Evolutionary conservation across 2,329 filamentous ascomycete species (phyloP).

Genomic region (Exophiala spinifera): DNA sequence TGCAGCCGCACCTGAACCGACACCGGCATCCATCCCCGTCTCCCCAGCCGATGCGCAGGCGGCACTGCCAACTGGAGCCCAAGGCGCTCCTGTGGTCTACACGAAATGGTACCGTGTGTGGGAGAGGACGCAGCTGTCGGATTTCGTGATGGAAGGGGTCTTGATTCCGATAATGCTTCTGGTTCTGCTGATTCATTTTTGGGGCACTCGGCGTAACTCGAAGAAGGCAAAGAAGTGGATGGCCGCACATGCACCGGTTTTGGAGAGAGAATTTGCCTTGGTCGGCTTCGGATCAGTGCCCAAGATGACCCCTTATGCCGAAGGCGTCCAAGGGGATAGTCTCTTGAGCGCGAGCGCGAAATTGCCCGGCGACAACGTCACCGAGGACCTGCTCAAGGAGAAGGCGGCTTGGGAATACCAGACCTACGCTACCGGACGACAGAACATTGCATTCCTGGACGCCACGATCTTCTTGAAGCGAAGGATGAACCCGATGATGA

Average conservation of each 20-base stretch:
- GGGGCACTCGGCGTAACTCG: slow-evolving; percentile 77
- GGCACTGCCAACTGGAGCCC: slow-evolving; percentile 37
- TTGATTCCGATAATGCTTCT: slow-evolving; percentile 73
- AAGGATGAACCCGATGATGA: slow-evolving; percentile 75
- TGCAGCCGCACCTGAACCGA: slow-evolving; percentile 51
- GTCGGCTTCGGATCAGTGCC: slow-evolving; percentile 71
- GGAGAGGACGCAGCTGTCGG: slow-evolving; percentile 77
- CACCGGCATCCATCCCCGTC: slow-evolving; percentile 45
- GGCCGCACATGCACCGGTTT: slow-evolving; percentile 64
- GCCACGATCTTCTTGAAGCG: slow-evolving; percentile 77
- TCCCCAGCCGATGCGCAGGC: slow-evolving; percentile 48
- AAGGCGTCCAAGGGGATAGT: slow-evolving; percentile 45
- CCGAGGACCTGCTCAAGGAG: slow-evolving; percentile 70
- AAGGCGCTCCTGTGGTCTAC: slow-evolving; percentile 56
- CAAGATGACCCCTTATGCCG: slow-evolving; percentile 40
- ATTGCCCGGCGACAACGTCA: slow-evolving; percentile 40
- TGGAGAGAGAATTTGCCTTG: slow-evolving; percentile 78
- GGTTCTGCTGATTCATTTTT: slow-evolving; percentile 73
- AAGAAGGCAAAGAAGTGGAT: slow-evolving; percentile 79
- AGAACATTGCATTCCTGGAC: slow-evolving; percentile 90
- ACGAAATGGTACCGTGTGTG: slow-evolving; percentile 97
- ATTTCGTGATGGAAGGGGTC: slow-evolving; percentile 84
- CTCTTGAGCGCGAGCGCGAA: slow-evolving; percentile 36
- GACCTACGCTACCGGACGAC: slow-evolving; percentile 83
- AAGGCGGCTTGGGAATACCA: slow-evolving; percentile 82